These are phyloP conservation scores for Pythium angustatum DNA, from an alignment of 352 stramenopile species.

Conservation along the genomic window DNA sequence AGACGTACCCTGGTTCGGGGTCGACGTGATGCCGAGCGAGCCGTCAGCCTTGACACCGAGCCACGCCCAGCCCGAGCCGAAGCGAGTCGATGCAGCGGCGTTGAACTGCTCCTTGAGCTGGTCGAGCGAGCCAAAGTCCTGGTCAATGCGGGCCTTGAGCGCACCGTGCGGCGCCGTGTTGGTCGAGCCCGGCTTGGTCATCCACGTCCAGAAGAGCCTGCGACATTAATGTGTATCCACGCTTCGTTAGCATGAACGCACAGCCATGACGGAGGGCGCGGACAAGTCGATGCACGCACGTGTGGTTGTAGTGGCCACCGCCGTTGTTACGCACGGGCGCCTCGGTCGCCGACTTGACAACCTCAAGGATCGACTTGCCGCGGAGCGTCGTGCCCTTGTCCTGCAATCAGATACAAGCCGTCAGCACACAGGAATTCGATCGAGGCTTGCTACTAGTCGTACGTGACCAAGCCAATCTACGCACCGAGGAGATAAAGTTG, in stretches of 20 bases:
- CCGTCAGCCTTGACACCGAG: slow-evolving; percentile 45
- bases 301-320: slow-evolving; percentile 45
- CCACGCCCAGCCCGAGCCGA: slow-evolving; percentile 69
- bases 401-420: too few species aligned
- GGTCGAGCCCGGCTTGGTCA: slow-evolving; percentile 45
- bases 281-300: too few species aligned
- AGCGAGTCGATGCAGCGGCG: slow-evolving; percentile 47
- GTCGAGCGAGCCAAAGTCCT: slow-evolving; percentile 70
- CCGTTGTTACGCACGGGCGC: slow-evolving; percentile 39
- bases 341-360: slow-evolving; percentile 36
- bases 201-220: slow-evolving; percentile 75
- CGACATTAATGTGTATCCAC: neutral
- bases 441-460: too few species aligned
- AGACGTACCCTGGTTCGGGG: slow-evolving; percentile 75
- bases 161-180: slow-evolving; percentile 39
- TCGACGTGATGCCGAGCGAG: slow-evolving; percentile 87
- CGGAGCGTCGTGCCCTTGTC: slow-evolving; percentile 55
- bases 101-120: slow-evolving; percentile 69
- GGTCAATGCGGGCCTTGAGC: slow-evolving; percentile 49
- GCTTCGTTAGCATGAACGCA: neutral
- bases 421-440: too few species aligned
- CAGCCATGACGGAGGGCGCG: too few species aligned
- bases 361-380: slow-evolving; percentile 37
- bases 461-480: slow-evolving; percentile 6
- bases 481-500: slow-evolving; percentile 74